Evolutionary conservation across 495 filamentous ascomycete genomes (phyloP), one percentile per base, ranked within the genome.

Genomic region (Penicillium tannophilum): DNA sequence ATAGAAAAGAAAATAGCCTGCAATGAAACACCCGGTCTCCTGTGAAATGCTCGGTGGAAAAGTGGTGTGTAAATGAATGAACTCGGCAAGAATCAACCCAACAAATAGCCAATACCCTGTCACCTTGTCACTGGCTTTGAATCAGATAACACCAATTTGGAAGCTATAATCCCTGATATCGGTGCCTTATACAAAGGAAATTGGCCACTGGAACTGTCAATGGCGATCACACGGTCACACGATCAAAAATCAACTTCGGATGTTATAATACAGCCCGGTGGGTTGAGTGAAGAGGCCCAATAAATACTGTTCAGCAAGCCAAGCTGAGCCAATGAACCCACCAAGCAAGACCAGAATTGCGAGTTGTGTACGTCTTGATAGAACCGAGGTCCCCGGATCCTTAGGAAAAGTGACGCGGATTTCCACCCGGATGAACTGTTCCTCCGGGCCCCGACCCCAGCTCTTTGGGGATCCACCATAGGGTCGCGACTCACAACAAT

Each of bases 331-430:
- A 41, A 41, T 41, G 14, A 41, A 1, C 39, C 39, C 16, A 10
- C 33, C 12, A n/a, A 41, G 39, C 3, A n/a, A 16, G 11, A 9
- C n/a, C 16, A 41, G 16, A 41, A 41, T 17, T 41, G 14, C 4
- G 16, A 41, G 14, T 36, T 9, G 33, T 17, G 39, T 41, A n/a
- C n/a, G 39, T 36, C 33, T 36, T 17, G 39, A 17, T 41, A 41
- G 39, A 41, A n/a, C 39, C 44, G 44, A 47, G 19, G 44, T 12
- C 44, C 44, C 44, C 44, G 44, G 44, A 47, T 47, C 19, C 9
- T n/a, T 55, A 60, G 20, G 35, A 50, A 24, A 55, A 35, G 35
- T 20, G 56, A 43, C 52, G 52, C 33, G 58, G 52, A 60, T 51
- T 60, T 55, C 28, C 50, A 19, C 2, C 24, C 58, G 58, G 58